Percentiles rank a stretch among this genome's conserved stretches.
Conservation (phyloP, 2,329 filamentous ascomycete genomes). For the Alternaria sp. region DNA sequence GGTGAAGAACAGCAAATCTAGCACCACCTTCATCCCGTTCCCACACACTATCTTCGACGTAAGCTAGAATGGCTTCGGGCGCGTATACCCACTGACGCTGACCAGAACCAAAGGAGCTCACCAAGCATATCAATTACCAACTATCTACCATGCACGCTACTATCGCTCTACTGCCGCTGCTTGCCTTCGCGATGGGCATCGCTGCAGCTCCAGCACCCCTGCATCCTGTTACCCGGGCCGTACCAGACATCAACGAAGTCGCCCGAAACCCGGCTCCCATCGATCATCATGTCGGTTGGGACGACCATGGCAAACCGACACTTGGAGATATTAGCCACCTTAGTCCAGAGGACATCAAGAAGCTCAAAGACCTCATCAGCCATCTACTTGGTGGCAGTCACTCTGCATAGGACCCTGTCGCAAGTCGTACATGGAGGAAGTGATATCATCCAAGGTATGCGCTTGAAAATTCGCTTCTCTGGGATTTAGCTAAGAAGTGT, state of each 20-base stretch:
- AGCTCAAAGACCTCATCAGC: slow-evolving; percentile 2
- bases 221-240: slow-evolving; percentile 4
- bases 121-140: neutral
- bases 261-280: slow-evolving; percentile 28
- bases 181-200: slow-evolving; percentile 9
- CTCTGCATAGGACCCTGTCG: neutral
- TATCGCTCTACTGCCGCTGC: slow-evolving; percentile 8
- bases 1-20: neutral
- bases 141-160: slow-evolving; percentile 13
- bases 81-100: neutral
- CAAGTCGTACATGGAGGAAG: neutral
- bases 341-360: neutral
- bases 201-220: slow-evolving; percentile 13
- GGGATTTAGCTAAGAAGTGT: neutral
- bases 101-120: neutral
- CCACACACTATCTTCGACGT: neutral
- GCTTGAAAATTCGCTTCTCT: neutral
- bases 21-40: neutral
- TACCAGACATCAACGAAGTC: slow-evolving; percentile 19
- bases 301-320: slow-evolving; percentile 6
- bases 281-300: slow-evolving; percentile 8
- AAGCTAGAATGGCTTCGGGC: neutral
- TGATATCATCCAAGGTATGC: neutral
- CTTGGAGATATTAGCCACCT: neutral
- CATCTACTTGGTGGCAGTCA: neutral